Percentiles rank a stretch among this genome's conserved stretches.
These are phyloP conservation scores for Penicillium polonicum DNA, from an alignment of 2,329 filamentous ascomycete species.

Conservation along the genomic window DNA sequence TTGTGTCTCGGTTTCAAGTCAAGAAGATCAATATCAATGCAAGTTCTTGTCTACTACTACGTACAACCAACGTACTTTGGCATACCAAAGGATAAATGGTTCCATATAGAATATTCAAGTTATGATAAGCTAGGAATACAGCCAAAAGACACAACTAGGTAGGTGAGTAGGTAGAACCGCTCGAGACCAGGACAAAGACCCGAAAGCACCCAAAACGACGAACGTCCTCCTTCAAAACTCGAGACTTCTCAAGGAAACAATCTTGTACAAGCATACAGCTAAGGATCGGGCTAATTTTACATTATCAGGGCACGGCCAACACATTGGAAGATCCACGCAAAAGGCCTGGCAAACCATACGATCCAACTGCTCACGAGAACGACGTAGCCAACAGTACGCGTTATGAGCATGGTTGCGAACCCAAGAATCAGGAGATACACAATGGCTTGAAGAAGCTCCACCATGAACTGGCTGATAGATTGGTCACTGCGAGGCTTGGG, in stretches of 20 bases:
- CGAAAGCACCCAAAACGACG: neutral
- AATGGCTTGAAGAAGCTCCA: conserved; percentile 34
- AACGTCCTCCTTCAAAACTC: neutral
- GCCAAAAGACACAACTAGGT: neutral
- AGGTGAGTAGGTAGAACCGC: neutral
- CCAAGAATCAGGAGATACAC: conserved; percentile 37
- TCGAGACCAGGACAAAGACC: neutral
- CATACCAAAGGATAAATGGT: neutral
- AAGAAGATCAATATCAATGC: neutral
- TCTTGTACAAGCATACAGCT: neutral
- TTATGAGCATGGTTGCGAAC: conserved; percentile 32
- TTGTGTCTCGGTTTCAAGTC: neutral
- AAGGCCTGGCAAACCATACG: conserved; percentile 37
- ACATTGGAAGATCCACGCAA: conserved; percentile 33
- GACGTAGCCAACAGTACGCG: conserved; percentile 33
- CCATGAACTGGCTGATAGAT: conserved; percentile 29
- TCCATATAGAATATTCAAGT: neutral
- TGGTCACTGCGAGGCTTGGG: conserved; percentile 28
- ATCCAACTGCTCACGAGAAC: conserved; percentile 38
- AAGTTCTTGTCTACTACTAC: neutral
- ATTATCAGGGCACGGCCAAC: conserved; percentile 29
- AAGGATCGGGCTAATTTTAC: conserved; percentile 12
- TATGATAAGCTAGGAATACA: conserved; percentile 1
- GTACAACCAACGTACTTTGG: neutral
- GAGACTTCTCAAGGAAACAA: neutral